phyloP scores from a whole-genome alignment of 1,284 basidiomycete genomes.

The Irpex sp. region DNA sequence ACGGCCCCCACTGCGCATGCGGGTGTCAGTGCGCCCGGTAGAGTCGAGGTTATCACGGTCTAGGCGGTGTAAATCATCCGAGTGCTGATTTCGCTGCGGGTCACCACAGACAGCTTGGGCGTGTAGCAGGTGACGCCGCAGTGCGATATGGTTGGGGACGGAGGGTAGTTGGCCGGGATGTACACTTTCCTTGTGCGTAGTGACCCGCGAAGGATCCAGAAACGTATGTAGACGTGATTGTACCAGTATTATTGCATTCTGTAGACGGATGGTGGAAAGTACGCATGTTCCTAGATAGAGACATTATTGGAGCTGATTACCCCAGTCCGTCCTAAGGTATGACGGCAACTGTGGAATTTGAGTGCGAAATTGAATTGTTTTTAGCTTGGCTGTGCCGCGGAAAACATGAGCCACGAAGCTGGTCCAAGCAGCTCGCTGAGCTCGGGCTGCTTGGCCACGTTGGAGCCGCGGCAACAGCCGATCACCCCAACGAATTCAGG shows the following conservation, averaged over 20 bases:
- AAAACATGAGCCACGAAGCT: neutral
- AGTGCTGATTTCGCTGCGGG: too few species aligned
- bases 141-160: too few species aligned
- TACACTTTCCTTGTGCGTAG: too few species aligned
- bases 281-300: neutral
- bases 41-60: neutral
- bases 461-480: slow-evolving; percentile 1
- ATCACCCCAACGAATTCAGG: neutral
- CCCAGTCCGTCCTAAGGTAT: neutral
- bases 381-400: neutral
- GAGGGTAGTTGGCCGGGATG: too few species aligned
- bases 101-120: too few species aligned
- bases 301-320: neutral
- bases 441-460: neutral
- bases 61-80: too few species aligned
- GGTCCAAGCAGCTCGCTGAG: neutral
- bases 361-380: neutral
- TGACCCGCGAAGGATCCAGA: too few species aligned
- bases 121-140: too few species aligned
- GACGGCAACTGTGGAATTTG: neutral
- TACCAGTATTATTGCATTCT: too few species aligned
- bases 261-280: neutral
- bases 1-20: neutral
- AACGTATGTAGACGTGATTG: too few species aligned
- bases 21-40: neutral